phyloP scores from a whole-genome alignment of 805 yeast species.

The Ogataea kodamae region DNA sequence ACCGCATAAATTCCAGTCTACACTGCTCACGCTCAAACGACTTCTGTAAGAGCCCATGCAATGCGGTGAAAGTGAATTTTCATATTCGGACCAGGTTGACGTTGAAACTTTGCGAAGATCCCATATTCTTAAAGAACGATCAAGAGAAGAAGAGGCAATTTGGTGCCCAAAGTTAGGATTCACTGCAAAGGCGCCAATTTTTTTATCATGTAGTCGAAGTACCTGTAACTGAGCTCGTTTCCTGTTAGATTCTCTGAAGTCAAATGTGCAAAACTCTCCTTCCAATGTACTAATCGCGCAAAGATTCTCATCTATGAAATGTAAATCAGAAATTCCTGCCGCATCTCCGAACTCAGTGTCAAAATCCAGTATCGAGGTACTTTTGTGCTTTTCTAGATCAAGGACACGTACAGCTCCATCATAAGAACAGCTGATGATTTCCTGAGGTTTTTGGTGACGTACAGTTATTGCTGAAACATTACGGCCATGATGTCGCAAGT shows the following conservation, averaged over 20 bases:
- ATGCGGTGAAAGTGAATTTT: slow-evolving; percentile 44
- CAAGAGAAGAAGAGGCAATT: slow-evolving; percentile 85
- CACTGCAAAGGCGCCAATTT: slow-evolving; percentile 83
- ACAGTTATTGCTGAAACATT: slow-evolving; percentile 57
- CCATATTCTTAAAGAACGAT: slow-evolving; percentile 82
- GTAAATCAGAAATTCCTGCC: slow-evolving; percentile 73
- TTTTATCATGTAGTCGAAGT: slow-evolving; percentile 77
- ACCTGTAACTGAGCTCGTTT: slow-evolving; percentile 31
- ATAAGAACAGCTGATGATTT: slow-evolving; percentile 70
- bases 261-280: slow-evolving; percentile 78
- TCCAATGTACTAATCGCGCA: slow-evolving; percentile 72
- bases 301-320: slow-evolving; percentile 52
- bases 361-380: slow-evolving; percentile 58
- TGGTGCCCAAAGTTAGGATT: slow-evolving; percentile 66
- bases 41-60: slow-evolving; percentile 62
- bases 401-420: slow-evolving; percentile 81
- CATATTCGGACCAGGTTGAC: slow-evolving; percentile 59
- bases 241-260: slow-evolving; percentile 43
- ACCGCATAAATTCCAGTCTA: slow-evolving; percentile 72
- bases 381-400: slow-evolving; percentile 59
- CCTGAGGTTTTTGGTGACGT: slow-evolving; percentile 45
- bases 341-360: slow-evolving; percentile 52
- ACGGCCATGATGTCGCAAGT: slow-evolving; percentile 72
- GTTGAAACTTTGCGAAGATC: slow-evolving; percentile 59
- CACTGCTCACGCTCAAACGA: slow-evolving; percentile 76